Base-by-base conservation (phyloP, 2,329 filamentous ascomycete genomes). In the Sphaerulina musiva region DNA sequence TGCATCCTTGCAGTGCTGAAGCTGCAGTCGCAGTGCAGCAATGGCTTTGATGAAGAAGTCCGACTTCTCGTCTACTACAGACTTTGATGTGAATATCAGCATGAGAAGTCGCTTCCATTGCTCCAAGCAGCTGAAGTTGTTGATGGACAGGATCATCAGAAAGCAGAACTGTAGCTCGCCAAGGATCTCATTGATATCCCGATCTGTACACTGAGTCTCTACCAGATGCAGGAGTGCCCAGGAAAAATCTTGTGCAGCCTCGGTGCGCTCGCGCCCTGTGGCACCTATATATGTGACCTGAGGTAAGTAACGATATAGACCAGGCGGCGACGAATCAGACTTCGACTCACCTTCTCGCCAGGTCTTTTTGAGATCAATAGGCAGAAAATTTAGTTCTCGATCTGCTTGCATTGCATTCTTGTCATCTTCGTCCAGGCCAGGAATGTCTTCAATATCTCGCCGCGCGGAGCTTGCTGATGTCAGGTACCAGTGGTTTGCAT, bases 61-160 rank as follows among this genome's bases (percentile, higher is more conserved):
- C 31, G 78, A 69, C 2, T 75, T 70, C 20, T 76, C 72, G 8
- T 61, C 54, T 12, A 83, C 73, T 2, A 81, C 81, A 40, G 65
- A 66, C 14, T 72, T 73, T 61, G 79, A 83, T 0, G 81, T 84
- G 47, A 85, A 70, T 6, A 83, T 69, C 23, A 85, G 68, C 1
- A 70, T 70, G 8, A 85, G 68, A 9, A 85, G 60, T 38, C 82
- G 70, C 63, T 81, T 83, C 82, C 82, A 85, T 64, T 85, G 82
- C 65, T 84, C 80, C 3, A 84, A 69, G 62, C 82, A 84, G 2
- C 81, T 83, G 64, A 80, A 83, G 64, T 85, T 85, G 72, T 82
- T 82, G 58, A 85, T 71, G 4, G 80, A 83, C 55, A 85, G 63
- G 2, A 82, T 74, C 78, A 82, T 83, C 8, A 84, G 67, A 61